These are phyloP conservation scores for Bruguiera gymnorhiza DNA, from an alignment of 345 rosid species.

Conservation along the genomic window DNA sequence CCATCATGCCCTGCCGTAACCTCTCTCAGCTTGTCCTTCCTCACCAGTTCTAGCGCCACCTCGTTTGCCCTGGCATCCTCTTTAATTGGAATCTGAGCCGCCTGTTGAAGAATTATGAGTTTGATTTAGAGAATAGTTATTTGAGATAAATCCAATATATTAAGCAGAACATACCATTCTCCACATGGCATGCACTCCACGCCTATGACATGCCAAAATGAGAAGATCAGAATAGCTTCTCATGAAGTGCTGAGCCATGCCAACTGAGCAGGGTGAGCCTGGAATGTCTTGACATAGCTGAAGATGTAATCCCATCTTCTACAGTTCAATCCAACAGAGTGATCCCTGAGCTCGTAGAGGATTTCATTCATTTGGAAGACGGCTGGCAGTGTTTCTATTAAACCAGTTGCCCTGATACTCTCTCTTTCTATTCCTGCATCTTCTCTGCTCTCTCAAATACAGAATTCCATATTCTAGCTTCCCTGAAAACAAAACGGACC, in stretches of 20 bases:
- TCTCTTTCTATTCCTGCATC: constrained; percentile 77
- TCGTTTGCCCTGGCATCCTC: constrained; percentile 78
- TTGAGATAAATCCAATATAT: not conserved
- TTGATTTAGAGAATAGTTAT: not conserved
- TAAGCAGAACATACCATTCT: constrained; percentile 60
- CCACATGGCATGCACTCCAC: constrained; percentile 94
- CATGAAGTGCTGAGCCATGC: constrained; percentile 95
- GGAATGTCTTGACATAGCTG: constrained; percentile 93
- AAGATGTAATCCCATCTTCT: constrained; percentile 97
- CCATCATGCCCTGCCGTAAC: constrained; percentile 92
- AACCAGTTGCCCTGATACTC: constrained; percentile 81
- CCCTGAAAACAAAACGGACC: constrained; percentile 44
- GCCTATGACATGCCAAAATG: constrained; percentile 77
- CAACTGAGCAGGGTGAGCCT: constrained; percentile 79
- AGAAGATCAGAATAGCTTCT: constrained; percentile 90
- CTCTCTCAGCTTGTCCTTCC: constrained; percentile 88
- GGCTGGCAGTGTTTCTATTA: constrained; percentile 88
- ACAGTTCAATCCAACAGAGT: constrained; percentile 83
- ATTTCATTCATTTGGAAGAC: constrained; percentile 96
- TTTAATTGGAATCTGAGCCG: constrained; percentile 89
- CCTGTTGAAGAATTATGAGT: constrained; percentile 43
- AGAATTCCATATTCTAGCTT: constrained; percentile 88
- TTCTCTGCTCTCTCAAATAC: constrained; percentile 88
- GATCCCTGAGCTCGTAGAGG: constrained; percentile 76
- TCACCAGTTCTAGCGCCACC: constrained; percentile 74